These are phyloP conservation scores for Microdochium bolleyi DNA, from an alignment of 2,329 filamentous ascomycete species.

Conservation along the genomic window DNA sequence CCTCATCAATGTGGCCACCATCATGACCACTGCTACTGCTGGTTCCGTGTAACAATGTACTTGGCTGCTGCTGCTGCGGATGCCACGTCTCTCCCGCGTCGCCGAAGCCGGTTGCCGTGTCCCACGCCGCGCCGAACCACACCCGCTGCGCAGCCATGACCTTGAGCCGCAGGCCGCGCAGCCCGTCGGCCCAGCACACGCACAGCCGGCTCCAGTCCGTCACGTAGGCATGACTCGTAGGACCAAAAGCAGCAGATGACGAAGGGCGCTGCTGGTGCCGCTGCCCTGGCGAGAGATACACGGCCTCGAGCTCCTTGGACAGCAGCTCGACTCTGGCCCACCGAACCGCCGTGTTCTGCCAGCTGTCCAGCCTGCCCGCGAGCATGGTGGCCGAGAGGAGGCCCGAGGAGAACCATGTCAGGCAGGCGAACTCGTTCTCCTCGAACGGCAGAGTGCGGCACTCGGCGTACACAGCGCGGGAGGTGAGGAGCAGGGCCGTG, in stretches of 20 bases:
- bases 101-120: slow-evolving; percentile 3
- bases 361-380: slow-evolving; percentile 21
- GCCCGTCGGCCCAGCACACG: slow-evolving; percentile 20
- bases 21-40: too few relatives aligned
- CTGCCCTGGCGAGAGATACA: background rate
- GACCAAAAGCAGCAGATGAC: too few relatives aligned
- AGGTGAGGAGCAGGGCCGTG: slow-evolving; percentile 26
- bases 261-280: background rate
- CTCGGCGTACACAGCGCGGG: slow-evolving; percentile 33
- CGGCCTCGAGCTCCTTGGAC: slow-evolving; percentile 23
- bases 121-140: slow-evolving; percentile 6
- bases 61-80: too few relatives aligned
- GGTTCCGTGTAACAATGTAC: too few relatives aligned
- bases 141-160: slow-evolving; percentile 19
- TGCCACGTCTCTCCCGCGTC: slow-evolving; percentile 1
- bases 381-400: slow-evolving; percentile 30
- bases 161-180: slow-evolving; percentile 30
- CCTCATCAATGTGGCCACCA: background rate
- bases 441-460: slow-evolving; percentile 29
- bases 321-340: slow-evolving; percentile 32
- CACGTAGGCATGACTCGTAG: slow-evolving; percentile 6
- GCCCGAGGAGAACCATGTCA: slow-evolving; percentile 36
- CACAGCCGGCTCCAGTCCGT: slow-evolving; percentile 29
- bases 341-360: slow-evolving; percentile 33
- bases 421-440: slow-evolving; percentile 36